These are phyloP conservation scores for Sarcocystis neurona DNA, from an alignment of 169 alveolate genomes.

Conservation along the genomic window DNA sequence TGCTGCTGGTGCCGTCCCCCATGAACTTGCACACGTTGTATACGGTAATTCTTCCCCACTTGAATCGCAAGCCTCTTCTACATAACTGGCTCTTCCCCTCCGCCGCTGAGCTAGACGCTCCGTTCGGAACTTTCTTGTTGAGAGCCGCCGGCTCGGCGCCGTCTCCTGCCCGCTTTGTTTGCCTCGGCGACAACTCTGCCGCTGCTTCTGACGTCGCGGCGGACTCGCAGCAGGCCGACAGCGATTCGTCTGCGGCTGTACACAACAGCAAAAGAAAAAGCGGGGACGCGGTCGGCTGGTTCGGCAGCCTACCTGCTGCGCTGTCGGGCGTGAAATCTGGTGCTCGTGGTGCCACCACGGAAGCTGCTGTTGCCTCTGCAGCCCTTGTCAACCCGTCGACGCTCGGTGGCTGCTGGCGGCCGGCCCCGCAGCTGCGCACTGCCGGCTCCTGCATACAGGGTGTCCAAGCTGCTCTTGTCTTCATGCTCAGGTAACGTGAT, in stretches of 20 bases:
- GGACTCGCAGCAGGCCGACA: too few relatives aligned
- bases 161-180: too few relatives aligned
- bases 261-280: too few relatives aligned
- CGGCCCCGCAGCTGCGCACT: conserved; percentile 60
- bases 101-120: background rate
- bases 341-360: too few relatives aligned
- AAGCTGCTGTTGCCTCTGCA: conserved; percentile 15
- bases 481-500: conserved; percentile 61
- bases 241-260: too few relatives aligned
- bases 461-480: conserved; percentile 66
- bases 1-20: conserved; percentile 62
- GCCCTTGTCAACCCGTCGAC: background rate
- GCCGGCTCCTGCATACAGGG: conserved; percentile 62
- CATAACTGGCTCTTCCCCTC: conserved; percentile 65
- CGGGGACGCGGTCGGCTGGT: background rate
- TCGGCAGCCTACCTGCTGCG: conserved; percentile 50
- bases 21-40: conserved; percentile 64
- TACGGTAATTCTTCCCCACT: conserved; percentile 69
- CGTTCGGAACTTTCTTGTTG: background rate
- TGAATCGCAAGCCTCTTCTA: conserved; percentile 67
- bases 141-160: background rate
- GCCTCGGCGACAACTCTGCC: too few relatives aligned
- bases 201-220: too few relatives aligned
- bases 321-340: too few relatives aligned
- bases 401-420: conserved; percentile 66